Percentiles rank a stretch among this genome's conserved stretches.
These are phyloP conservation scores for Hypoxylon lenormandii DNA, from an alignment of 495 filamentous ascomycete species.

Conservation along the genomic window DNA sequence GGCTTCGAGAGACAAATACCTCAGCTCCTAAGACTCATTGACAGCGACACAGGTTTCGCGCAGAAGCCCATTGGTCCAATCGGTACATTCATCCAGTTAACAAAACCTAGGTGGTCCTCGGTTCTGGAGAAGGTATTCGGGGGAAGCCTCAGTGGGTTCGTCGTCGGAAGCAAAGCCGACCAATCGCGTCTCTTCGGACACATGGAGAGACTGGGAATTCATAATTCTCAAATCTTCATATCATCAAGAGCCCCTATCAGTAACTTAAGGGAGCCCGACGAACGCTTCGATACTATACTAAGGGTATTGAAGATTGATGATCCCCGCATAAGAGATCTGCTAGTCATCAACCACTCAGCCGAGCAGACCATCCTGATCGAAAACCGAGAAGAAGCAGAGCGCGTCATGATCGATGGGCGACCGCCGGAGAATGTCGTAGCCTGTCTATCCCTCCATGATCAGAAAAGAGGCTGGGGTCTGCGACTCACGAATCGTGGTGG, in stretches of 20 bases:
- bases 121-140: slow-evolving; percentile 82
- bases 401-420: slow-evolving; percentile 73
- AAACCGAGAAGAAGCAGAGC: slow-evolving; percentile 70
- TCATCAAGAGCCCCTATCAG: slow-evolving; percentile 69
- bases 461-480: slow-evolving; percentile 71
- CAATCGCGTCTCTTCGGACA: slow-evolving; percentile 69
- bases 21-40: slow-evolving; percentile 73
- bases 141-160: slow-evolving; percentile 73
- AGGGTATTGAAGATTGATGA: slow-evolving; percentile 85
- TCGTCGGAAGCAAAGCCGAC: slow-evolving; percentile 81
- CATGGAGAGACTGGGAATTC: slow-evolving; percentile 69
- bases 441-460: slow-evolving; percentile 72
- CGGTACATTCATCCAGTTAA: slow-evolving; percentile 77
- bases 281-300: slow-evolving; percentile 77
- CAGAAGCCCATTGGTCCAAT: slow-evolving; percentile 85
- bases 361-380: slow-evolving; percentile 87
- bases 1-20: slow-evolving; percentile 74
- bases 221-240: slow-evolving; percentile 74
- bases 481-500: slow-evolving; percentile 69
- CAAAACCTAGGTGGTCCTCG: slow-evolving; percentile 84
- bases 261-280: slow-evolving; percentile 76
- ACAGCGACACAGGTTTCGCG: slow-evolving; percentile 72
- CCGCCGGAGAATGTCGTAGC: slow-evolving; percentile 76
- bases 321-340: slow-evolving; percentile 76
- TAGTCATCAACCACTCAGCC: slow-evolving; percentile 84